Conservation (phyloP, 306 rosid species). For the Medicago arabica region DNA sequence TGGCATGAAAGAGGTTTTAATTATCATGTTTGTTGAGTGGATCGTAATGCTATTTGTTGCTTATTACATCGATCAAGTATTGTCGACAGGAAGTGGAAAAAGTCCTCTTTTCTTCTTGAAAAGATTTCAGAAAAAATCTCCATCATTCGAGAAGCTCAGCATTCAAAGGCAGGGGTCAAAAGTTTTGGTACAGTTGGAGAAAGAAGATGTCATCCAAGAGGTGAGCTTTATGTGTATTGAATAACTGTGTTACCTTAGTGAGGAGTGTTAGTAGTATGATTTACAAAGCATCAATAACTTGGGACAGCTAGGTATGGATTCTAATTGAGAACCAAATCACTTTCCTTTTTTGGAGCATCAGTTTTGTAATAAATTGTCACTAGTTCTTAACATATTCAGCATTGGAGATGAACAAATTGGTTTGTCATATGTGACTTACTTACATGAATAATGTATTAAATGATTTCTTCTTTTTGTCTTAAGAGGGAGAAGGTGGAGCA, state of each 20-base stretch:
- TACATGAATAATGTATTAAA: slow-evolving; percentile 22
- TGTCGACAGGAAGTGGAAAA: slow-evolving; percentile 61
- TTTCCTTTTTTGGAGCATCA: background rate
- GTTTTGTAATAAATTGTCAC: background rate
- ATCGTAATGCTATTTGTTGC: slow-evolving; percentile 56
- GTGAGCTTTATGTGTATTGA: slow-evolving; percentile 47
- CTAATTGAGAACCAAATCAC: slow-evolving; percentile 28
- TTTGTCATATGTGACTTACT: background rate
- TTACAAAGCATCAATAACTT: background rate
- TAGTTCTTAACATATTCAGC: background rate
- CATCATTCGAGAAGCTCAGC: slow-evolving; percentile 49
- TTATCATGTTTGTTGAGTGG: slow-evolving; percentile 81
- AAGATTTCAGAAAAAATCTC: slow-evolving; percentile 53
- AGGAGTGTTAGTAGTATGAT: slow-evolving; percentile 1
- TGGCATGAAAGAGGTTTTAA: slow-evolving; percentile 74
- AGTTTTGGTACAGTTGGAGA: slow-evolving; percentile 65
- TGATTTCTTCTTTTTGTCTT: slow-evolving; percentile 32
- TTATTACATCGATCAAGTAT: slow-evolving; percentile 67
- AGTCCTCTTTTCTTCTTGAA: slow-evolving; percentile 64
- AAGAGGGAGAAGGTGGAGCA: slow-evolving; percentile 86
- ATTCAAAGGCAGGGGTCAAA: slow-evolving; percentile 59
- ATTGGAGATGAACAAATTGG: background rate
- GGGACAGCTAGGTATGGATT: background rate
- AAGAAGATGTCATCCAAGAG: slow-evolving; percentile 78
- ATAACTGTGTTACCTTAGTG: background rate